phyloP scores from a whole-genome alignment of 805 yeast genomes.

The Saturnispora hagleri region DNA sequence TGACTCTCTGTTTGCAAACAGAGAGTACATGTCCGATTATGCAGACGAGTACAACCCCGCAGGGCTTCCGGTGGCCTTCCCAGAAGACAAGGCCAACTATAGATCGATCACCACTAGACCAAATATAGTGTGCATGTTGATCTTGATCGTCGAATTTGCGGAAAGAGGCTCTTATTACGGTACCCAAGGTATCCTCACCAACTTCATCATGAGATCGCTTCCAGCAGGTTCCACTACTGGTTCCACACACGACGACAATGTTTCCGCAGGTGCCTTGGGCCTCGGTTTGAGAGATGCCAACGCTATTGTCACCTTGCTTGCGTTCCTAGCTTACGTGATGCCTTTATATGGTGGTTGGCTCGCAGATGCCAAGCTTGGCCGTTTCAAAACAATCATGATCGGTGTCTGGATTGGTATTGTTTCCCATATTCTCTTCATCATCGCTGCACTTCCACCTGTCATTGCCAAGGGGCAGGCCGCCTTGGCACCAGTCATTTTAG shows the following conservation, averaged over 20 bases:
- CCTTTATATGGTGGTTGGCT: conserved; percentile 45
- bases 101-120: conserved; percentile 34
- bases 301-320: conserved; percentile 38
- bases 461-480: conserved; percentile 31
- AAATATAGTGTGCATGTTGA: conserved; percentile 40
- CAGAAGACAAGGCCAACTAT: conserved; percentile 26
- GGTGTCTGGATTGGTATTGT: conserved; percentile 40
- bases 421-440: conserved; percentile 38
- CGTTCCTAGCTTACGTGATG: conserved; percentile 40
- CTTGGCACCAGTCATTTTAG: conserved; percentile 34
- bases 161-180: conserved; percentile 51
- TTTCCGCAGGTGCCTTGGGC: conserved; percentile 42
- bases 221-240: conserved; percentile 42
- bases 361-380: conserved; percentile 42
- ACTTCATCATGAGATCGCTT: conserved; percentile 43
- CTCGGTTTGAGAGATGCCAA: conserved; percentile 38
- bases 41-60: conserved; percentile 26
- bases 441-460: conserved; percentile 41
- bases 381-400: conserved; percentile 39
- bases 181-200: conserved; percentile 35
- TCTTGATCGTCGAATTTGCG: conserved; percentile 42
- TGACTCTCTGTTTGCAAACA: background rate
- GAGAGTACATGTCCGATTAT: conserved; percentile 18
- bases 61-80: conserved; percentile 20
- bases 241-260: conserved; percentile 25